Evolutionary conservation across 1,139 yeast species (phyloP), one percentile per base, ranked within the genome.

Genomic region (Saccharomyces hybrid): DNA sequence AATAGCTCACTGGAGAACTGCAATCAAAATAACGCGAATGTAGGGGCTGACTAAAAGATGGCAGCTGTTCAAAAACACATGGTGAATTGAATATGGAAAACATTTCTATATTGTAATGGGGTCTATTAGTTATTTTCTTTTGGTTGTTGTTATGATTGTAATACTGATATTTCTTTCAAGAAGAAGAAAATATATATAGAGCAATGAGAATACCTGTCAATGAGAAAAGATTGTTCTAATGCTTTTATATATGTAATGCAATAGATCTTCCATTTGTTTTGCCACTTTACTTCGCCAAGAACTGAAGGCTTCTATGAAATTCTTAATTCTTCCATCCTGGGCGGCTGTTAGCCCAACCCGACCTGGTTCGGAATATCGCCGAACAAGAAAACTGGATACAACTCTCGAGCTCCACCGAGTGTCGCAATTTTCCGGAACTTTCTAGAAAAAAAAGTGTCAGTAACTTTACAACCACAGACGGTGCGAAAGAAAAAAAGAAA

Each of bases 21-120:
- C n/a, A 13, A n/a, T 27, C 48, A 16, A 28, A 46, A 9, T 49
- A 52, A 34, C 53, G 51, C 28, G 49, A n/a, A 7, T n/a, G n/a
- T 5, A n/a, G 7, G 25, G 44, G 25, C 26, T 52, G 50, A 13
- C 57, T 53, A 44, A 59, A 54, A 7, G 54, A 53, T 46, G 64
- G 65, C 48, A 58, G 54, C 42, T 60, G 62, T 31, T 62, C 61
- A 46, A 64, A 63, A 44, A 62, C 46, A 52, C 67, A 64, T 51
- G 67, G 67, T 25, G 61, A 58, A 53, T 57, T 55, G 28, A 57
- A 51, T 41, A 55, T 55, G 25, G 60, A 54, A 51, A 58, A 60
- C 65, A 62, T 62, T 52, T 23, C 29, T 29, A 7, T 29, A 42
- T 34, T 46, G 26, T 46, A 11, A 16, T 38, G 11, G 25, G n/a